Evolutionary conservation across 768 basidiomycete species (phyloP).

Genomic region (Crucibulum laeve): DNA sequence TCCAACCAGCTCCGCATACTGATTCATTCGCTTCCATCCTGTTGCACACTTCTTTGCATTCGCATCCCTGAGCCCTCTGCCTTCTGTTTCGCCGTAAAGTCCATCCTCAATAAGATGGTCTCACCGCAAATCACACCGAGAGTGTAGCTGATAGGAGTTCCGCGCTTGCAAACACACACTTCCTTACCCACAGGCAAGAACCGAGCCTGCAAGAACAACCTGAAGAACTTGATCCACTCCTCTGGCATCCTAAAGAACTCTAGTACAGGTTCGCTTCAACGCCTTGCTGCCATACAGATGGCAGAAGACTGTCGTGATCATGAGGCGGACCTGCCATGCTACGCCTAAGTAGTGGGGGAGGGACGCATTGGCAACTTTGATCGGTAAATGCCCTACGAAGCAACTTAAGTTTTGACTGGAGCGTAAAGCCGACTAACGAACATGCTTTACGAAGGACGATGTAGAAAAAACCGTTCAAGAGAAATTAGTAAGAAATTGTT

Average conservation of each 20-base stretch:
- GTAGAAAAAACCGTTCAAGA: too few relatives aligned
- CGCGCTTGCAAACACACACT: slow-evolving; percentile 30
- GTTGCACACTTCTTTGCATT: slow-evolving; percentile 24
- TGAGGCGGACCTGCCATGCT: slow-evolving; percentile 35
- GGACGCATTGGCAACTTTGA: slow-evolving; percentile 40
- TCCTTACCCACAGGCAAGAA: slow-evolving; percentile 26
- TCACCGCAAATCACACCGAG: slow-evolving; percentile 38
- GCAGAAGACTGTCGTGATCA: slow-evolving; percentile 21
- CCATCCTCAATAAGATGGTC: slow-evolving; percentile 37
- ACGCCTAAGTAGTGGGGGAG: slow-evolving; percentile 41
- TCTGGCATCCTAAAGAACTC: slow-evolving; percentile 18
- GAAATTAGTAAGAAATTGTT: too few relatives aligned
- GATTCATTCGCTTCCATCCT: slow-evolving; percentile 37
- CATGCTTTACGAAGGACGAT: too few relatives aligned
- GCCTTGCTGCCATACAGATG: slow-evolving; percentile 27
- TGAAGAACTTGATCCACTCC: slow-evolving; percentile 22
- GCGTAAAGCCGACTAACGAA: too few relatives aligned
- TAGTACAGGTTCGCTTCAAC: slow-evolving; percentile 25
- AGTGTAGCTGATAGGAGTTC: slow-evolving; percentile 38
- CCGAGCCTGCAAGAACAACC: slow-evolving; percentile 26
- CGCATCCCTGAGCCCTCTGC: slow-evolving; percentile 35
- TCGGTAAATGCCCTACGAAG: slow-evolving; percentile 37
- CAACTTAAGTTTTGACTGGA: too few relatives aligned
- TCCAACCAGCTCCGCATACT: slow-evolving; percentile 34
- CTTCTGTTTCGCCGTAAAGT: slow-evolving; percentile 41